Evolutionary conservation across 2,329 filamentous ascomycete species (phyloP).

Genomic region (Lecanicillium sp.): DNA sequence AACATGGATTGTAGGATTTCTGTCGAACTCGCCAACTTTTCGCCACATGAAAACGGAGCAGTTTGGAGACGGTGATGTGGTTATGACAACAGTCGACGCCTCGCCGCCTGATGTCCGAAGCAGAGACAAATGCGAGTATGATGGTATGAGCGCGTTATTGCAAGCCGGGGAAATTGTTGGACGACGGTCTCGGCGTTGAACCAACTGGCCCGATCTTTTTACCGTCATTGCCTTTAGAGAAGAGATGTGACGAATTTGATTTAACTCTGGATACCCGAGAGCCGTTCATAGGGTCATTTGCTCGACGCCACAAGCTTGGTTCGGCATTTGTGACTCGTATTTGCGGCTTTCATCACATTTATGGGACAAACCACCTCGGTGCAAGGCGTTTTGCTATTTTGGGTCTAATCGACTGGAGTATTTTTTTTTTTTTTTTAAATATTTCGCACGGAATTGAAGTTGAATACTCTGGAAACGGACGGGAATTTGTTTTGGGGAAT

Average conservation of each 20-base stretch:
- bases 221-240: too few relatives aligned
- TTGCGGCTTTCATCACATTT: too few relatives aligned
- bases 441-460: background rate
- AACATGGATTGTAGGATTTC: constrained; percentile 22
- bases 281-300: too few relatives aligned
- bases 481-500: too few relatives aligned
- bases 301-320: too few relatives aligned
- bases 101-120: constrained; percentile 18
- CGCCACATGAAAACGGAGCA: constrained; percentile 22
- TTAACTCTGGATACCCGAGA: too few relatives aligned
- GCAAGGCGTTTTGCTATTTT: constrained; percentile 2
- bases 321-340: too few relatives aligned
- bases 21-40: constrained; percentile 22
- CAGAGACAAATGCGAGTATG: constrained; percentile 27
- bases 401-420: background rate
- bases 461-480: too few relatives aligned
- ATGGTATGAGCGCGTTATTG: constrained; percentile 51
- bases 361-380: too few relatives aligned
- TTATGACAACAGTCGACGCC: constrained; percentile 20
- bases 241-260: too few relatives aligned
- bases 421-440: constrained; percentile 8
- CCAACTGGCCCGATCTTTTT: too few relatives aligned
- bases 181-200: constrained; percentile 21
- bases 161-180: constrained; percentile 52
- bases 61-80: constrained; percentile 20